Conservation (phyloP, 1,284 basidiomycete species). For the Pseudozyma flocculosa region DNA sequence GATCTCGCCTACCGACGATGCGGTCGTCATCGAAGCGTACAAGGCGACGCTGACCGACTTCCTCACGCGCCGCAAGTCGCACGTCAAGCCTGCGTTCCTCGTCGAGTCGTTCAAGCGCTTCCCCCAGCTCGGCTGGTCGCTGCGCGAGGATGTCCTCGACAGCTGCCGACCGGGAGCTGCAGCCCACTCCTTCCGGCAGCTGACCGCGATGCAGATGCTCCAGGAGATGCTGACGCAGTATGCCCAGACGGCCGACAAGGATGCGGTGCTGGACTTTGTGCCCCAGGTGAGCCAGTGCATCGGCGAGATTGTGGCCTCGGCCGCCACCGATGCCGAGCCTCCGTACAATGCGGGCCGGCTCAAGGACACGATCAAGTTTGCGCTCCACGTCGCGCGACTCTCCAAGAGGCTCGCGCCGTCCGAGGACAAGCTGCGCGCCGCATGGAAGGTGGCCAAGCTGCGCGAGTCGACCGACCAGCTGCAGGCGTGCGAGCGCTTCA, state of each 20-base stretch:
- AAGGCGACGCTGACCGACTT: slow-evolving; percentile 74
- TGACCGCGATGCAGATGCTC: slow-evolving; percentile 73
- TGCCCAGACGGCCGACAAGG: slow-evolving; percentile 54
- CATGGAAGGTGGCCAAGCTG: slow-evolving; percentile 59
- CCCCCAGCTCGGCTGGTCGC: slow-evolving; percentile 69
- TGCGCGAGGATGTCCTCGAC: slow-evolving; percentile 67
- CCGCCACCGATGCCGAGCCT: slow-evolving; percentile 62
- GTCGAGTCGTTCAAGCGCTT: slow-evolving; percentile 74
- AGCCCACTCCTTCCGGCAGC: slow-evolving; percentile 40
- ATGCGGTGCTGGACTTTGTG: slow-evolving; percentile 65
- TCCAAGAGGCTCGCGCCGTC: slow-evolving; percentile 61
- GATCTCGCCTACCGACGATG: neutral
- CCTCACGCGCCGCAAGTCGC: slow-evolving; percentile 69
- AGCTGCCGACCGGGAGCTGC: slow-evolving; percentile 54
- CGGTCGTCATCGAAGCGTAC: slow-evolving; percentile 66
- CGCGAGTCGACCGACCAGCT: slow-evolving; percentile 19
- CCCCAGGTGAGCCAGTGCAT: slow-evolving; percentile 64
- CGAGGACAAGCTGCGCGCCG: slow-evolving; percentile 17
- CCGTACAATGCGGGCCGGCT: slow-evolving; percentile 68
- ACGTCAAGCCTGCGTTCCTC: slow-evolving; percentile 71
- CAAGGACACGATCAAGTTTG: slow-evolving; percentile 78
- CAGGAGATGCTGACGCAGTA: slow-evolving; percentile 69
- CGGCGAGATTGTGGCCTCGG: slow-evolving; percentile 63
- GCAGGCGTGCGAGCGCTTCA: slow-evolving; percentile 28
- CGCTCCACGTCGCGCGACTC: slow-evolving; percentile 68